Evolutionary conservation across 352 stramenopile species (phyloP).

Genomic region (Phytophthora pinifolia): DNA sequence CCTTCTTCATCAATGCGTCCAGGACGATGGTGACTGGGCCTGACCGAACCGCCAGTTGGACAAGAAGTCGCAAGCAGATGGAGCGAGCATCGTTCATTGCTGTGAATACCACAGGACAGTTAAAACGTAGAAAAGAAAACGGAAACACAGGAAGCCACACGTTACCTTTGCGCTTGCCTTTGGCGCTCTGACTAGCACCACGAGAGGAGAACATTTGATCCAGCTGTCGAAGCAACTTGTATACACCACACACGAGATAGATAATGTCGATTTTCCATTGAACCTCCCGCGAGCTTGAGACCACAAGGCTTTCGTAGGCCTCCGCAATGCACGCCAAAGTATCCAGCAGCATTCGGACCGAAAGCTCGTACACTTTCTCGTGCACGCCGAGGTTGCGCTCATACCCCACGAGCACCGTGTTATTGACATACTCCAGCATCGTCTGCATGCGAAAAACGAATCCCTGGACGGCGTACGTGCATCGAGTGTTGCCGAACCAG

Average conservation of each 20-base stretch:
- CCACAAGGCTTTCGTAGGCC: conserved; percentile 47
- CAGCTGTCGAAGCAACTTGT: conserved; percentile 49
- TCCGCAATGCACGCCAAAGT: conserved; percentile 41
- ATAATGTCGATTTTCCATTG: conserved; percentile 81
- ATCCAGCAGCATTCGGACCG: conserved; percentile 52
- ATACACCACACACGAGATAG: conserved; percentile 61
- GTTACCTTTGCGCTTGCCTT: conserved; percentile 39
- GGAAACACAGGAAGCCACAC: too few species aligned
- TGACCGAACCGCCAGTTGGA: conserved; percentile 43
- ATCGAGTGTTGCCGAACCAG: conserved; percentile 63
- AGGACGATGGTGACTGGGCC: conserved; percentile 40
- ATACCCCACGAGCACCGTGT: conserved; percentile 42
- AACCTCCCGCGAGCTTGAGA: conserved; percentile 40
- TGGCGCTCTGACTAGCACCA: conserved; percentile 16
- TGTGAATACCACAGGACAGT: conserved; percentile 12
- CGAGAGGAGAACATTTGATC: conserved; percentile 53
- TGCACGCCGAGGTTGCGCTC: conserved; percentile 60
- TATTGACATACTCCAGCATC: conserved; percentile 46
- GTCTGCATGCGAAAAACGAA: conserved; percentile 48
- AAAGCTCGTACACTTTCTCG: conserved; percentile 61
- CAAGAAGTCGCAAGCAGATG: conserved; percentile 53
- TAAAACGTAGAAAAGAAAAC: too few species aligned
- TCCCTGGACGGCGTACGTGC: conserved; percentile 61
- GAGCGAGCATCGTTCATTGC: conserved; percentile 47
- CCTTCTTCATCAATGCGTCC: conserved; percentile 35